Conservation (phyloP, 2,329 filamentous ascomycete species). For the Rhynchosporium agropyri region DNA sequence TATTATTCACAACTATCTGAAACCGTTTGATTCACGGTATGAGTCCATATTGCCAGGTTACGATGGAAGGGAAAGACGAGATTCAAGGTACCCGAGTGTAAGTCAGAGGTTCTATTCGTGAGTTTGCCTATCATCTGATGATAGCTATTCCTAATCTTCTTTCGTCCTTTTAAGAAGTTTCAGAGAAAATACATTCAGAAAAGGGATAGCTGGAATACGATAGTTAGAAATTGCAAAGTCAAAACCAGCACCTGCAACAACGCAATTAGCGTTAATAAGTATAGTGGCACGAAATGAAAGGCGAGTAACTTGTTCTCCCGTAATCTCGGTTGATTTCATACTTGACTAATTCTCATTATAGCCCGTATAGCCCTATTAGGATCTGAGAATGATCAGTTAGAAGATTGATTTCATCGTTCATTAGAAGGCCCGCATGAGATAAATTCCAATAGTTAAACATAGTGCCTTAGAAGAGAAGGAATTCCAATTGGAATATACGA, state of each 20-base stretch:
- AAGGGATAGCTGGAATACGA: slow-evolving; percentile 2
- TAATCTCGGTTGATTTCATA: not conserved
- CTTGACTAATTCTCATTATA: slow-evolving; percentile 5
- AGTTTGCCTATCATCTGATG: slow-evolving; percentile 5
- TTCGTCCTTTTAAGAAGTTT: not conserved
- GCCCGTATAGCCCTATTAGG: not conserved
- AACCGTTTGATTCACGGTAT: no score
- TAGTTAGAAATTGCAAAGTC: slow-evolving; percentile 2
- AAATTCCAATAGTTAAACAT: slow-evolving; percentile 8
- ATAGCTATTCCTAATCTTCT: slow-evolving; percentile 10
- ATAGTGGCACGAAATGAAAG: slow-evolving; percentile 7
- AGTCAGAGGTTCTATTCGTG: slow-evolving; percentile 9
- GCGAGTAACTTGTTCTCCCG: not conserved
- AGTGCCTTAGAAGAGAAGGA: slow-evolving; percentile 12
- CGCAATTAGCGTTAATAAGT: not conserved
- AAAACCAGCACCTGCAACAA: slow-evolving; percentile 3
- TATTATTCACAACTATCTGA: no score
- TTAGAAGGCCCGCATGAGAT: slow-evolving; percentile 6
- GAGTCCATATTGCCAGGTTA: no score
- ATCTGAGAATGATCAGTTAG: slow-evolving; percentile 10
- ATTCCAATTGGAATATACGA: not conserved
- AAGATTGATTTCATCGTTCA: slow-evolving; percentile 8
- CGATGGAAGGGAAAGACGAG: no score
- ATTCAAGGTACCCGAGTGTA: slow-evolving; percentile 4
- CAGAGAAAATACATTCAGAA: slow-evolving; percentile 3